These are phyloP conservation scores for Russula lepida DNA, from an alignment of 768 basidiomycete genomes.

Conservation along the genomic window DNA sequence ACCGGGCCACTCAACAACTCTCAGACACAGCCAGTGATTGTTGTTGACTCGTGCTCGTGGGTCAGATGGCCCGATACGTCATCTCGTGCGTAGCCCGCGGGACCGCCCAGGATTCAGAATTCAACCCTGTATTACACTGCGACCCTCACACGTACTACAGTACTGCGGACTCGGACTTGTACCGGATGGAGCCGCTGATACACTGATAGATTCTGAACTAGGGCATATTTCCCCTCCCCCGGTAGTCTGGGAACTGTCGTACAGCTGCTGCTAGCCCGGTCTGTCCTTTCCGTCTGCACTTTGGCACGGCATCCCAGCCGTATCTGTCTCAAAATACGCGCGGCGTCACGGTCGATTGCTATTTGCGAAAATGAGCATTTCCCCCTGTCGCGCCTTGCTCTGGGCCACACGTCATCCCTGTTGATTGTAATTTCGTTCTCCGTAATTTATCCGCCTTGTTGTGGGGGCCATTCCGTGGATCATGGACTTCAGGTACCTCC, in stretches of 20 bases:
- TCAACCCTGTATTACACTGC: neutral
- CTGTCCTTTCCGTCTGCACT: neutral
- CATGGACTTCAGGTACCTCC: slow-evolving; percentile 10
- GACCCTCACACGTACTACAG: neutral
- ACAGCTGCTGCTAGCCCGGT: neutral
- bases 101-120: neutral
- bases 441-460: neutral
- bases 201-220: neutral
- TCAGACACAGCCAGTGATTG: neutral
- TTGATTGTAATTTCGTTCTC: slow-evolving; percentile 4
- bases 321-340: neutral
- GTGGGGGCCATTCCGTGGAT: slow-evolving; percentile 10
- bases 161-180: neutral
- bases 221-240: neutral
- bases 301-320: neutral
- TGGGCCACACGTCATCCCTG: neutral
- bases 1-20: neutral
- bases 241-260: slow-evolving; percentile 1
- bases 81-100: neutral
- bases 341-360: neutral
- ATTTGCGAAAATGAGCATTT: neutral
- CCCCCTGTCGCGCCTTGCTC: neutral
- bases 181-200: slow-evolving; percentile 3
- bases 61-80: neutral
- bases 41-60: neutral